phyloP scores from a whole-genome alignment of 176 grass and related monocot genomes.

The Carex myosuroides region DNA sequence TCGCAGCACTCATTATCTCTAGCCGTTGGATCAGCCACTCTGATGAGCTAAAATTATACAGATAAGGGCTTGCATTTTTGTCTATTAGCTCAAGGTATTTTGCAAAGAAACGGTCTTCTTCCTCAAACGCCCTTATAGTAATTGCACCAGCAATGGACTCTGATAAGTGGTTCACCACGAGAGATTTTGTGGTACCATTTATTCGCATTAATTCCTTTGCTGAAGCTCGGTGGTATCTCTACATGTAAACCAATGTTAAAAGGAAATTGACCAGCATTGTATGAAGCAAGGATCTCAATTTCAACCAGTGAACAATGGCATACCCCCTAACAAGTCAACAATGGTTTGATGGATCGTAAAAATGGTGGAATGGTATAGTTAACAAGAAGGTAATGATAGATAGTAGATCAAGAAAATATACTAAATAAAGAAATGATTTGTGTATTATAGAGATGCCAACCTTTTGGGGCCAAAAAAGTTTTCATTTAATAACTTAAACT shows the following conservation, averaged over 20 bases:
- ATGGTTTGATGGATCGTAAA: background rate
- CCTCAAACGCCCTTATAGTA: slow-evolving; percentile 73
- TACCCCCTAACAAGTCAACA: background rate
- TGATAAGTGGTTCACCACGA: slow-evolving; percentile 70
- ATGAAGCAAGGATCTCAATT: slow-evolving; percentile 1
- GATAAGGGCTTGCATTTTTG: slow-evolving; percentile 74
- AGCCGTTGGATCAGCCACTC: slow-evolving; percentile 86
- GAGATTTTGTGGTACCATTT: slow-evolving; percentile 92
- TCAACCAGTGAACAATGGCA: background rate
- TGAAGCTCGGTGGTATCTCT: slow-evolving; percentile 82
- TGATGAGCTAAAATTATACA: slow-evolving; percentile 69
- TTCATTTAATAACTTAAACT: background rate
- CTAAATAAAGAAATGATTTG: background rate
- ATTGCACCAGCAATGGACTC: slow-evolving; percentile 77
- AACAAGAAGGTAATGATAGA: background rate
- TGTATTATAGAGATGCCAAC: background rate
- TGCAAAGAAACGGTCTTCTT: slow-evolving; percentile 80
- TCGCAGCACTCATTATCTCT: slow-evolving; percentile 64
- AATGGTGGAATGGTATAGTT: slow-evolving; percentile 5
- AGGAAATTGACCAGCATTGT: background rate
- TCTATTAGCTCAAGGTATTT: slow-evolving; percentile 68
- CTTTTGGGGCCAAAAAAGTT: background rate
- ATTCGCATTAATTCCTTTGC: slow-evolving; percentile 95
- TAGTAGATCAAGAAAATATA: background rate
- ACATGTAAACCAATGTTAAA: slow-evolving; percentile 21